Base-by-base conservation (phyloP, 257 asterid genomes). In the Penstemon newberryi region DNA sequence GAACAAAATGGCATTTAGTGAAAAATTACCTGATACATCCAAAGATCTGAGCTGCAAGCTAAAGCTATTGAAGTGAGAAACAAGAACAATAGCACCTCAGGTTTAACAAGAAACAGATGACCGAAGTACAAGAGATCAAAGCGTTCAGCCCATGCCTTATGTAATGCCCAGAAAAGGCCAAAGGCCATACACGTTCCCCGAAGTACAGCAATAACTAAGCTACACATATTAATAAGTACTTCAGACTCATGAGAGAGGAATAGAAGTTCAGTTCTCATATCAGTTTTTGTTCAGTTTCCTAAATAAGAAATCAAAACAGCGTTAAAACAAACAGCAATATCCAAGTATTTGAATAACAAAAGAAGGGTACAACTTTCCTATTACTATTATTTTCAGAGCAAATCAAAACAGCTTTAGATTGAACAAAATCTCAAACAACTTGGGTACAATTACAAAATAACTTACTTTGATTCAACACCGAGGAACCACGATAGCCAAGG, bases 171-270 rank as follows among this genome's bases (percentile, higher is more conserved):
- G 19, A 53, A 55, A 39, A 57, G 54, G 33, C 42, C 42, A 53
- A 71, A 44, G 3, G 42, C 75, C 63, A 63, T 40, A 36, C 42
- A 63, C 41, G 44, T 37, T 19, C 62, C 57, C 70, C n/a, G 61
- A 10, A 62, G 41, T 36, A 10, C 11, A 43, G 65, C 7, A 6
- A 56, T 65, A 42, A 55, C 39, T 36, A 63, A 55, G 8, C 72
- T 67, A 13, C 38, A 15, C 18, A 15, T 15, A 15, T 15, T 15
- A 15, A 15, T 15, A 15, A 15, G 18, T 15, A 15, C 18, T 15
- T 15, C 18, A 15, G 18, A 15, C 18, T 15, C 18, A 15, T 15
- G 18, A 15, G 18, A 15, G 18, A 15, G 18, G 18, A 15, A 15
- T 15, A 15, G 18, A 15, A 15, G 18, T 15, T 15, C 18, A 15